phyloP scores from a whole-genome alignment of 2,329 filamentous ascomycete genomes.

The Aspergillus luchuensis region DNA sequence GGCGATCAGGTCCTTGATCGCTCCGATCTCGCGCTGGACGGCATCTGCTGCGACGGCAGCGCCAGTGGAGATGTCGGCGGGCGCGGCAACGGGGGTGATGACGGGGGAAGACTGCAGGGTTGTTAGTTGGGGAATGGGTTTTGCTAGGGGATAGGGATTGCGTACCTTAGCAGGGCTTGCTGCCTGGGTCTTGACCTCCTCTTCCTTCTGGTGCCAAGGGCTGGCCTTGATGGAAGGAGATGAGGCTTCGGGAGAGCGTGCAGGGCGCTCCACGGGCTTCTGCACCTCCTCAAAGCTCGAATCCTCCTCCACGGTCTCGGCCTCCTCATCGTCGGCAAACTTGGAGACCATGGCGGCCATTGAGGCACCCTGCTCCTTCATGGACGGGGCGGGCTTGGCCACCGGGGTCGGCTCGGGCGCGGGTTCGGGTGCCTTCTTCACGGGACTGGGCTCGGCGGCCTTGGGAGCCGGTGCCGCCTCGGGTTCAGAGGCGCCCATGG shows the following conservation, averaged over 20 bases:
- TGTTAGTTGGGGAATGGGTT: not conserved
- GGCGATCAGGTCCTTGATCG: conserved; percentile 77
- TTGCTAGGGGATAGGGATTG: not conserved
- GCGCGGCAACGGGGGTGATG: conserved; percentile 41
- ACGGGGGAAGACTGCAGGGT: conserved; percentile 23
- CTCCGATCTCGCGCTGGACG: conserved; percentile 67
- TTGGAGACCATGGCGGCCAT: conserved; percentile 83
- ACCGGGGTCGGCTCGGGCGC: conserved; percentile 37
- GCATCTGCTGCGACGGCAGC: conserved; percentile 47
- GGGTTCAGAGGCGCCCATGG: conserved; percentile 50
- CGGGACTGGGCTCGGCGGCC: conserved; percentile 37
- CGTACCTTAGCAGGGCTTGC: conserved; percentile 27
- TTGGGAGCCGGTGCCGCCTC: conserved; percentile 53
- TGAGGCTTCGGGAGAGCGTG: conserved; percentile 30
- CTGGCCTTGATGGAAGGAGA: conserved; percentile 33
- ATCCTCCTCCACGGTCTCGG: conserved; percentile 60
- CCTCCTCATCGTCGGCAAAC: conserved; percentile 74
- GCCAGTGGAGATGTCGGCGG: conserved; percentile 25
- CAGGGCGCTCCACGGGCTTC: conserved; percentile 69
- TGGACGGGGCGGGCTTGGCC: conserved; percentile 62
- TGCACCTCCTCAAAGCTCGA: conserved; percentile 86
- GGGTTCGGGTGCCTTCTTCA: conserved; percentile 31
- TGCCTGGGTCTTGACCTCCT: conserved; percentile 28
- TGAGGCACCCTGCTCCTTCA: conserved; percentile 83
- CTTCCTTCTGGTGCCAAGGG: conserved; percentile 34